Percentiles rank a stretch among this genome's conserved stretches.
phyloP scores from a whole-genome alignment of 225 moss, liverwort and hornwort genomes.

The Polytrichum commune region DNA sequence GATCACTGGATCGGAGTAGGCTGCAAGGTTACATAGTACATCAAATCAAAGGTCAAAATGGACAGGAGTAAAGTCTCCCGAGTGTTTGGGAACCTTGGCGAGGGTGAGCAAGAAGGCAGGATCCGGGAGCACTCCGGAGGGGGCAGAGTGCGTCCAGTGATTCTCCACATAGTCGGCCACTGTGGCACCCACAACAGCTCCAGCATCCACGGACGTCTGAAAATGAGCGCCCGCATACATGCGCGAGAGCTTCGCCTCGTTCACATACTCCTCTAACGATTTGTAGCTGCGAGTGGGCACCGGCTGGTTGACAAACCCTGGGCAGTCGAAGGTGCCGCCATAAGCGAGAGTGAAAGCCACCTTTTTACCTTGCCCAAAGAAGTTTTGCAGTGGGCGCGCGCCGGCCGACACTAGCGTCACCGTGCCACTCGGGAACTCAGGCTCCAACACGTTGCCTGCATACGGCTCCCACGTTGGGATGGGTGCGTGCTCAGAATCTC shows the following conservation, averaged over 20 bases:
- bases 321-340: conserved; percentile 24
- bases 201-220: background rate
- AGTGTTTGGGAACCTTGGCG: conserved; percentile 5
- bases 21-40: no score
- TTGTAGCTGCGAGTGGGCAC: conserved; percentile 8
- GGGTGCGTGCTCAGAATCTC: conserved; percentile 17
- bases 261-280: conserved; percentile 12
- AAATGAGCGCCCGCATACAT: conserved; percentile 25
- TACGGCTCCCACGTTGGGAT: conserved; percentile 26
- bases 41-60: no score
- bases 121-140: conserved; percentile 16
- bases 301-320: conserved; percentile 2
- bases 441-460: background rate
- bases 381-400: conserved; percentile 15
- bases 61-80: background rate
- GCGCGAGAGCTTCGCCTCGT: conserved; percentile 17
- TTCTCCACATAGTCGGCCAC: conserved; percentile 12
- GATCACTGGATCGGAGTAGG: no score
- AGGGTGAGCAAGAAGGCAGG: conserved; percentile 1
- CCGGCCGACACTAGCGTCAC: conserved; percentile 10
- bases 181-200: background rate
- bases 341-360: conserved; percentile 10
- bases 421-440: conserved; percentile 22
- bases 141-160: conserved; percentile 4
- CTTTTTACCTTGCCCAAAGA: conserved; percentile 9